Percentiles rank a stretch among this genome's conserved stretches.
Evolutionary conservation across 768 basidiomycete species (phyloP).

Genomic region (Pleurotus salmoneostramineus): DNA sequence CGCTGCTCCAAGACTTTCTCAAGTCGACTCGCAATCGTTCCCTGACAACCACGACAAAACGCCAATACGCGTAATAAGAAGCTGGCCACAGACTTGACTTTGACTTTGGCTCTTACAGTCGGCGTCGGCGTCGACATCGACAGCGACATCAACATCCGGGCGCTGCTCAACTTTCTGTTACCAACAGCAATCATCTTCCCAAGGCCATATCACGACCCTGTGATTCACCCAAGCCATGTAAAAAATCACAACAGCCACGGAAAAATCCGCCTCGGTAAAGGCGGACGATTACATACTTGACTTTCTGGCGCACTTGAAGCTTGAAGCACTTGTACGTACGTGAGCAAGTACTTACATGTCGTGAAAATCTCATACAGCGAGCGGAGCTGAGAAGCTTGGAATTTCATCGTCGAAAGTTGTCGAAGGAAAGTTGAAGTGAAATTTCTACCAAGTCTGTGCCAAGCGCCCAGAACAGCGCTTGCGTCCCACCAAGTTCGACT

Average conservation of each 20-base stretch:
- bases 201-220: background rate
- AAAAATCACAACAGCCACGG: slow-evolving; percentile 7
- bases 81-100: background rate
- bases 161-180: background rate
- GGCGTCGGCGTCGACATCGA: too few species aligned
- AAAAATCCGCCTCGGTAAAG: slow-evolving; percentile 4
- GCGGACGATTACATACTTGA: background rate
- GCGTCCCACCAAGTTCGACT: background rate
- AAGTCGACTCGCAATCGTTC: background rate
- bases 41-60: background rate
- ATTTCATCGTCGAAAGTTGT: too few species aligned
- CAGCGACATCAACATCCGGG: background rate
- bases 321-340: too few species aligned
- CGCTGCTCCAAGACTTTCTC: background rate
- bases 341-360: too few species aligned
- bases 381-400: too few species aligned
- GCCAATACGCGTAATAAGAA: background rate
- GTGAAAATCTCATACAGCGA: too few species aligned
- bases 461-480: background rate
- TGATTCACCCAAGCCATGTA: slow-evolving; percentile 6
- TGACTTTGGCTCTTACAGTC: background rate
- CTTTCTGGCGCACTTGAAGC: background rate
- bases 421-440: background rate
- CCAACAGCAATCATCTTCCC: background rate
- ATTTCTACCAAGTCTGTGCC: background rate